Base-by-base conservation (phyloP, 257 asterid species). In the Ehretia macrophylla region DNA sequence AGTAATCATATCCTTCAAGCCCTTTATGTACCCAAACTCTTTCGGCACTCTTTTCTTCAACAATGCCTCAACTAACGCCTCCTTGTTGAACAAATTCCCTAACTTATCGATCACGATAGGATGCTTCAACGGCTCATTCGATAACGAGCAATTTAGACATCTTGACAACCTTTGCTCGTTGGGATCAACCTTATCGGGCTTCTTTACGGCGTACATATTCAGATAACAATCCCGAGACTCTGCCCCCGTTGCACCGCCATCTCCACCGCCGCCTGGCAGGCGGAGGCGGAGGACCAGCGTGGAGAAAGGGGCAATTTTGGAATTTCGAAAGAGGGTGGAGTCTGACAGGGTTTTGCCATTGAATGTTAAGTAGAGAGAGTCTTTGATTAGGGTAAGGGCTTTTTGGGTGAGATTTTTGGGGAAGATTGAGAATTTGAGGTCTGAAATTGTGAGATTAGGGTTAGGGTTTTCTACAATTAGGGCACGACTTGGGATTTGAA, bases 201-300 rank as follows among this genome's bases (percentile, higher is more conserved):
- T 86, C 69, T 86, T 89, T 11, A 17, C 71, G 3, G 95, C 95
- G 68, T 93, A 86, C 97, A 93, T 93, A 58, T 89, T 88, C 37
- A 92, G 58, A 67, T 79, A 93, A 55, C 96, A 93, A 75, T 89
- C 97, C 11, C 97, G 72, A 3, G 97, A 92, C 77, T 92, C 97
- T 0, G 97, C 99, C 42, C 99, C 86, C 3, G 99, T 93, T 72
- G 96, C 84, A 20, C 99, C 95, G 8, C 99, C 99, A 76, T 92
- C 97, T 8, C 99, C 97, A 0, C 99, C 96, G 10, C 99, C 97
- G 17, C 95, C 96, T 5, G 39, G 63, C 37, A 78, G 60, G 14
- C 96, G 89, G 63, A 74, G 62, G 67, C 81, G 82, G 46, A 85
- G 72, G 56, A 80, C 66, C 16, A 92, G 78, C 54, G 95, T 86